A percentile compares a stretch with the other conserved stretches of the same genome.
Evolutionary conservation across 2,329 filamentous ascomycete species (phyloP).

Genomic region (Hymenoscyphus scutula): DNA sequence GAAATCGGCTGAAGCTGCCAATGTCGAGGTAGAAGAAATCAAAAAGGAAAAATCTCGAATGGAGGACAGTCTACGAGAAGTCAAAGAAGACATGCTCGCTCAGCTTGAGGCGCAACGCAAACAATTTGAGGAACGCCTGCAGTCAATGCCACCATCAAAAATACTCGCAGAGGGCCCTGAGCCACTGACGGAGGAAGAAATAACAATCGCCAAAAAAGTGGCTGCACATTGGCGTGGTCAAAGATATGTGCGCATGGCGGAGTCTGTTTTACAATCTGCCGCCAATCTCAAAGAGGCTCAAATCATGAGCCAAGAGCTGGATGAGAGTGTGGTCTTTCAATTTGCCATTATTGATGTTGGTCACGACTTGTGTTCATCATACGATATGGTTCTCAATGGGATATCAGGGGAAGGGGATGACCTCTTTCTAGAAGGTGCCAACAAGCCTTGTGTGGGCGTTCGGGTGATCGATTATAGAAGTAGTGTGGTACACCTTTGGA

Average conservation of each 20-base stretch:
- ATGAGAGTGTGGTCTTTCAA: slow-evolving; percentile 90
- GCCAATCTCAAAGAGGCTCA: slow-evolving; percentile 91
- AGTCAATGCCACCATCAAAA: slow-evolving; percentile 67
- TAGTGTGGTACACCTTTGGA: slow-evolving; percentile 87
- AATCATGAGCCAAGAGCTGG: slow-evolving; percentile 95
- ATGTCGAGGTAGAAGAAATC: slow-evolving; percentile 79
- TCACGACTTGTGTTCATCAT: slow-evolving; percentile 86
- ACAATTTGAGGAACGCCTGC: slow-evolving; percentile 79
- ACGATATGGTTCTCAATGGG: slow-evolving; percentile 93
- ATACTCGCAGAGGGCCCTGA: slow-evolving; percentile 40
- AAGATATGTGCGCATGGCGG: slow-evolving; percentile 91
- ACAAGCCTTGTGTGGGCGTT: slow-evolving; percentile 87
- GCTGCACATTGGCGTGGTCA: slow-evolving; percentile 76
- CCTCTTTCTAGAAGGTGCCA: slow-evolving; percentile 72
- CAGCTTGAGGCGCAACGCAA: slow-evolving; percentile 81
- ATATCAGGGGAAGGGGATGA: slow-evolving; percentile 84
- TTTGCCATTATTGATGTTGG: slow-evolving; percentile 89
- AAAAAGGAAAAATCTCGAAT: slow-evolving; percentile 79
- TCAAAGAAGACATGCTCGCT: slow-evolving; percentile 86
- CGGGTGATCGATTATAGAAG: slow-evolving; percentile 89
- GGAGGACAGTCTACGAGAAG: slow-evolving; percentile 73
- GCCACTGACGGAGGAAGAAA: slow-evolving; percentile 65
- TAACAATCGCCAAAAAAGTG: slow-evolving; percentile 64
- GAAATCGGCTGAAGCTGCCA: slow-evolving; percentile 69
- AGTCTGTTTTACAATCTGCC: slow-evolving; percentile 84